These are phyloP conservation scores for Eucalyptus curtisii DNA, from an alignment of 345 rosid species.

Conservation along the genomic window DNA sequence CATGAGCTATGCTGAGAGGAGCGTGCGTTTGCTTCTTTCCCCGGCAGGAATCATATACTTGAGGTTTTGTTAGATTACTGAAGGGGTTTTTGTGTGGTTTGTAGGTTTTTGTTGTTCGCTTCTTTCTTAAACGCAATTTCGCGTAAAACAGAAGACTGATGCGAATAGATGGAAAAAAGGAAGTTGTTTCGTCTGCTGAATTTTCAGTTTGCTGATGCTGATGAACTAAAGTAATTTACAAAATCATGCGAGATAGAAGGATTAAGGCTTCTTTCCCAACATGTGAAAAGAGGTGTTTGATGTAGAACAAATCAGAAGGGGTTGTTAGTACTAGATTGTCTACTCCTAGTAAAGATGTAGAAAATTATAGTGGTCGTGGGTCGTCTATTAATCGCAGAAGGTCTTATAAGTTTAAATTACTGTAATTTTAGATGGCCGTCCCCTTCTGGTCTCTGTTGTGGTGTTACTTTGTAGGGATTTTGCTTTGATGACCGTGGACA, in stretches of 20 bases:
- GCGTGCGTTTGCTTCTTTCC: neutral
- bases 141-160: neutral
- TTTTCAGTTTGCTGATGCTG: neutral
- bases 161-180: too few relatives aligned
- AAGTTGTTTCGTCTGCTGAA: neutral
- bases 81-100: neutral
- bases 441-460: neutral
- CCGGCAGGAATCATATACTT: neutral
- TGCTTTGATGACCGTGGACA: neutral
- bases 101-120: neutral
- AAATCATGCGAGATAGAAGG: neutral
- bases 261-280: neutral
- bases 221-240: neutral
- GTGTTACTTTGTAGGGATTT: neutral
- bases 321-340: too few relatives aligned
- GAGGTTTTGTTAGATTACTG: neutral
- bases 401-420: neutral
- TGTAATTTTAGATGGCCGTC: neutral
- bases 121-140: neutral
- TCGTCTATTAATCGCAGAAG: neutral
- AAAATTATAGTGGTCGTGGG: too few relatives aligned
- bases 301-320: too few relatives aligned
- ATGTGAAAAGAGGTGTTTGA: too few relatives aligned
- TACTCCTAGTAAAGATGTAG: neutral
- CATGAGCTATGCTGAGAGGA: neutral